phyloP scores from a whole-genome alignment of 1,139 yeast genomes.

The Magnusiomyces fungicola region DNA sequence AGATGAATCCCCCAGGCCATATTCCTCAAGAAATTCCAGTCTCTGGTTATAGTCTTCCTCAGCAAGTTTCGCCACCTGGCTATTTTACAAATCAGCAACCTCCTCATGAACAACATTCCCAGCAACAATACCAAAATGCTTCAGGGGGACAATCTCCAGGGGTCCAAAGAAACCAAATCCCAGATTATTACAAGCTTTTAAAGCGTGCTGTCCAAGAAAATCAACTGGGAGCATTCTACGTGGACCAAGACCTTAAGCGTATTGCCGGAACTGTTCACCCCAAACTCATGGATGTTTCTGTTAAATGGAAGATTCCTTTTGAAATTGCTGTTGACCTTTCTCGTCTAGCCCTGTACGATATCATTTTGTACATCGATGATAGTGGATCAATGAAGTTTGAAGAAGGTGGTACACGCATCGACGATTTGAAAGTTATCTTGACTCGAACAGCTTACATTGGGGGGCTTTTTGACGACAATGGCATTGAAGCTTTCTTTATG shows the following conservation, averaged over 20 bases:
- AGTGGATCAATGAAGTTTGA: constrained; percentile 32
- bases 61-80: no score
- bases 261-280: constrained; percentile 25
- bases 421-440: constrained; percentile 28
- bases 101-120: background rate
- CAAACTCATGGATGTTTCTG: constrained; percentile 23
- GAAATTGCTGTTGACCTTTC: constrained; percentile 30
- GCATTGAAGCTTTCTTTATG: constrained; percentile 29
- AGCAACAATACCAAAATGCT: constrained; percentile 4
- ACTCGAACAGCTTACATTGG: constrained; percentile 27
- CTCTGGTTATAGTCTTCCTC: constrained; percentile 14
- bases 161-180: constrained; percentile 5
- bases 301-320: constrained; percentile 28
- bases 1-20: no score
- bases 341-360: constrained; percentile 29
- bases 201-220: constrained; percentile 29
- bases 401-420: constrained; percentile 31
- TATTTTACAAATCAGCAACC: constrained; percentile 10
- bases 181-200: constrained; percentile 20
- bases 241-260: constrained; percentile 28
- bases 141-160: constrained; percentile 16
- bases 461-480: constrained; percentile 28
- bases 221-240: constrained; percentile 27
- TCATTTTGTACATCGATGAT: constrained; percentile 29
- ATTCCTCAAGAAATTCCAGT: constrained; percentile 5